Evolutionary conservation across 2,329 filamentous ascomycete genomes (phyloP), one percentile per base, ranked within the genome.

Genomic region (Hawksworthiomyces lignivorus): DNA sequence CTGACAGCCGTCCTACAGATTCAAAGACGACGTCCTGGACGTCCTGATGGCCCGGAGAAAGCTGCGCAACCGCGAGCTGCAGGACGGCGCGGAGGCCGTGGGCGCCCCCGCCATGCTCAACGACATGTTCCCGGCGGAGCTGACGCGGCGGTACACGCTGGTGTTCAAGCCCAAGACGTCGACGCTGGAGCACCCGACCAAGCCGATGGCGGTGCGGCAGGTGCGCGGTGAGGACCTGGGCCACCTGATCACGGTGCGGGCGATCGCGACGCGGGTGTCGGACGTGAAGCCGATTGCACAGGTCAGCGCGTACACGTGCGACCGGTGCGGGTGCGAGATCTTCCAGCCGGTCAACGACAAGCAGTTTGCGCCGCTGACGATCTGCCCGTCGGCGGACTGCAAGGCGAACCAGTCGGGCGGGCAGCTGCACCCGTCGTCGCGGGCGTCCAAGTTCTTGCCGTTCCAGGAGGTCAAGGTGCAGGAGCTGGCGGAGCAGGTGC

Each of bases 391-490:
- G 1, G 68, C 80, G n/a, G 87, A 94, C 53, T 98, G 92, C 70
- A 80, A 83, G 59, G 73, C 75, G 47, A 97, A 96, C 63, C 88
- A 95, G 61, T 79, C 87, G 52, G 95, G 92, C 62, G 92, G 92
- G 15, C 87, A 96, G 61, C 75, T 98, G 29, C 90, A 94, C 61
- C 79, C 94, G 28, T 96, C 90, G 1, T 94, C 89, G n/a, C 78
- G 92, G 54, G 92, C 90, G 0, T 96, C 89, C 39, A 98, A 97
- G 57, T 98, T 97, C 58, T 68, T 95, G 56, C 88, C 92, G 4
- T 98, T 98, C 69, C 92, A 98, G 63, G 92, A 98, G 63, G 80
- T 97, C 64, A 97, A 97, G 68, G 88, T 98, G 43, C 92, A 98
- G 64, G 92, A 98, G 61, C 87, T 97, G 80, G 88, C 92, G n/a